phyloP scores from a whole-genome alignment of 2,329 filamentous ascomycete genomes.

The Chaetomium globosum region DNA sequence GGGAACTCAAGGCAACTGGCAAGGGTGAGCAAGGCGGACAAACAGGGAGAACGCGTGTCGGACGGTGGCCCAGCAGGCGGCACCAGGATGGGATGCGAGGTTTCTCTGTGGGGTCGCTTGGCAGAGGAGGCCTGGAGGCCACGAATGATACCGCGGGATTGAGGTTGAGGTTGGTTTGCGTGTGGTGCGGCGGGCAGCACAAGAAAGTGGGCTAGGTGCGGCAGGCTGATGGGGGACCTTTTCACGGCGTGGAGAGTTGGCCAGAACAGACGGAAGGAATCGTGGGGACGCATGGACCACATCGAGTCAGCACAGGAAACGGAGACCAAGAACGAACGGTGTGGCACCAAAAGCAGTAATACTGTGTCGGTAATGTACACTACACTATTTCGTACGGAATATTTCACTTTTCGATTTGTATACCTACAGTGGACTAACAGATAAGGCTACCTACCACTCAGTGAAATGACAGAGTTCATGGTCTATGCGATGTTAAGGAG shows the following conservation, averaged over 20 bases:
- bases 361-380: too few relatives aligned
- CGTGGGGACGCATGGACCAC: slow-evolving; percentile 11
- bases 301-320: slow-evolving; percentile 10
- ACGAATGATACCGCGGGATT: slow-evolving; percentile 27
- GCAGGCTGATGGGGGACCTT: slow-evolving; percentile 17
- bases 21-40: slow-evolving; percentile 28
- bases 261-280: slow-evolving; percentile 19
- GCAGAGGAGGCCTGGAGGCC: slow-evolving; percentile 23
- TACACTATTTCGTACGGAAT: background rate
- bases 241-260: slow-evolving; percentile 14
- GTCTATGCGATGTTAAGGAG: background rate
- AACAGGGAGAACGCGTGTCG: slow-evolving; percentile 32
- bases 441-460: too few relatives aligned
- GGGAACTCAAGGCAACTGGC: slow-evolving; percentile 24
- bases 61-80: slow-evolving; percentile 29
- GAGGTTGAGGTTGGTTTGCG: slow-evolving; percentile 19
- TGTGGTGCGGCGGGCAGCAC: slow-evolving; percentile 18
- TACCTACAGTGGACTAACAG: background rate
- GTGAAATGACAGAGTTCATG: background rate
- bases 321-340: slow-evolving; percentile 13
- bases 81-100: slow-evolving; percentile 33
- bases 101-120: slow-evolving; percentile 33
- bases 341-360: background rate
- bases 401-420: background rate
- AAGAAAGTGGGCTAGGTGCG: slow-evolving; percentile 13